Conservation (phyloP, 805 yeast species). For the Lipomyces starkeyi region DNA sequence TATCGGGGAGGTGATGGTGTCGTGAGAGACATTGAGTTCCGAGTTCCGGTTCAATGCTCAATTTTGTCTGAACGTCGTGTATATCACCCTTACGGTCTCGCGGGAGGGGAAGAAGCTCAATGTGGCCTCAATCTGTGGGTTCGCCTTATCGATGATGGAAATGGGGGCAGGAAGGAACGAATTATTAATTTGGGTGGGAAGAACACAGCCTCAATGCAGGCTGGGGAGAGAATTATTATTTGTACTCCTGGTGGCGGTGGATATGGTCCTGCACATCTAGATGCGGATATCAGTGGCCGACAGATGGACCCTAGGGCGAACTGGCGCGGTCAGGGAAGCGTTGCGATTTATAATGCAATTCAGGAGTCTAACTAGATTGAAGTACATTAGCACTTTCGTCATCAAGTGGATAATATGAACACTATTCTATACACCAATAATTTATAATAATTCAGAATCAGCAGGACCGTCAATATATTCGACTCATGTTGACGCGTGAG, state of each 20-base stretch:
- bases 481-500: too few relatives aligned
- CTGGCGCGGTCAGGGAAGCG: conserved; percentile 38
- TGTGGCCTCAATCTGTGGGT: conserved; percentile 67
- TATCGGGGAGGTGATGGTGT: conserved; percentile 86
- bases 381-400: neutral
- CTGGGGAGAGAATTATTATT: conserved; percentile 72
- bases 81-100: conserved; percentile 81
- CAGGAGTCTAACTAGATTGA: conserved; percentile 29
- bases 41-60: conserved; percentile 72
- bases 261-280: conserved; percentile 53
- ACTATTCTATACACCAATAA: too few relatives aligned
- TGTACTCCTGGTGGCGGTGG: conserved; percentile 91
- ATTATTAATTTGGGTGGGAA: conserved; percentile 66
- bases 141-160: conserved; percentile 44
- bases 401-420: neutral
- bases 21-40: conserved; percentile 80
- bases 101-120: conserved; percentile 79
- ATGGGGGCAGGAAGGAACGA: conserved; percentile 41
- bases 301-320: conserved; percentile 20
- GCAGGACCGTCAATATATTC: too few relatives aligned
- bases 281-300: conserved; percentile 17
- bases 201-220: conserved; percentile 59
- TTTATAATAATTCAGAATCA: too few relatives aligned
- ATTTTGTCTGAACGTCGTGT: conserved; percentile 87
- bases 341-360: conserved; percentile 25